Conservation (phyloP, 2,329 filamentous ascomycete species). For the Dendryphion nanum region DNA sequence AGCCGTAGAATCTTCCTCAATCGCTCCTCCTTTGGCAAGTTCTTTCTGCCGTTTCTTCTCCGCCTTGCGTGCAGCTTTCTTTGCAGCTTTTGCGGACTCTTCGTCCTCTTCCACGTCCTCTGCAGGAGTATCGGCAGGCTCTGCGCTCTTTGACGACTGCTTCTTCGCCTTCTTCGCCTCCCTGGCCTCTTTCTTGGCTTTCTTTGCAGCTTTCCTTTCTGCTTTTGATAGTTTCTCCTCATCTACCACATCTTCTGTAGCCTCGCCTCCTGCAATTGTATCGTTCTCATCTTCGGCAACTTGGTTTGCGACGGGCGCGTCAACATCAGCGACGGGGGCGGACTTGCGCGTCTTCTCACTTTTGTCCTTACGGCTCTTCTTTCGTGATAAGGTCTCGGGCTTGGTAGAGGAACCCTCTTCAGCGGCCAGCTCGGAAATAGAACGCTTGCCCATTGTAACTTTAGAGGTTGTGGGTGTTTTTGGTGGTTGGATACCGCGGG, state of each 20-base stretch:
- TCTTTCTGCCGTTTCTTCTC: slow-evolving; percentile 39
- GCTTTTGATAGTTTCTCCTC: slow-evolving; percentile 40
- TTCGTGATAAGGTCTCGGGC: slow-evolving; percentile 27
- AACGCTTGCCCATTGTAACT: slow-evolving; percentile 37
- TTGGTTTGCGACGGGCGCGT: slow-evolving; percentile 15
- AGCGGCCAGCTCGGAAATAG: slow-evolving; percentile 29
- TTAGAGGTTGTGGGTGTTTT: too few species aligned
- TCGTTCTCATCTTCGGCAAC: slow-evolving; percentile 20
- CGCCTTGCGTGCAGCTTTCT: slow-evolving; percentile 35
- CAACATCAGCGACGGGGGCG: slow-evolving; percentile 13
- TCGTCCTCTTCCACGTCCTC: slow-evolving; percentile 23
- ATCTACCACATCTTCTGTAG: slow-evolving; percentile 15
- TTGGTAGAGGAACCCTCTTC: slow-evolving; percentile 21
- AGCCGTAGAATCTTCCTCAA: slow-evolving; percentile 17
- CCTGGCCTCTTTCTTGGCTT: slow-evolving; percentile 41
- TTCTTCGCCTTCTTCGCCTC: slow-evolving; percentile 22
- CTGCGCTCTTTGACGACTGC: slow-evolving; percentile 5
- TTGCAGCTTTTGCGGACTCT: slow-evolving; percentile 30
- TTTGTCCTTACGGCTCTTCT: slow-evolving; percentile 40
- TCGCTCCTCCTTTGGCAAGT: slow-evolving; percentile 23
- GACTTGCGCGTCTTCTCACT: slow-evolving; percentile 26
- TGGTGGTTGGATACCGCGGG: too few species aligned
- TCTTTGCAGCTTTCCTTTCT: slow-evolving; percentile 43
- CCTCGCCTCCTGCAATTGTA: too few species aligned
- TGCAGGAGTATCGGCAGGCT: slow-evolving; percentile 15